Percentiles rank a stretch among this genome's conserved stretches.
Evolutionary conservation across 1,139 yeast genomes (phyloP).

Genomic region (Ogataea hybrid): DNA sequence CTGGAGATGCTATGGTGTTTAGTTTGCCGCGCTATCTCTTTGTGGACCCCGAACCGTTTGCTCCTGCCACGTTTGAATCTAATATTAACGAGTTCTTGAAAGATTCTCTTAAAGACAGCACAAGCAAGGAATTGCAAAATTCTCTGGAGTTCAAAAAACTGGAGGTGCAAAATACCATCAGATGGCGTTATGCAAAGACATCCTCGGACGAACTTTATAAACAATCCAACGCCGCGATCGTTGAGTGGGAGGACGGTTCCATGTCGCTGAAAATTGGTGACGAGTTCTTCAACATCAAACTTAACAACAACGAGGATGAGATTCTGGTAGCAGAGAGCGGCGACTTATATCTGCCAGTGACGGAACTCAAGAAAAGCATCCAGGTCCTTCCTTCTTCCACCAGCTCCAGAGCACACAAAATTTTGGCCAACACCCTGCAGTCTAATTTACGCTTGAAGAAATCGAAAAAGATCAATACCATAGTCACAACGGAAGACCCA

Average conservation of each 20-base stretch:
- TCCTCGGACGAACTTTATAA: slow-evolving; percentile 65
- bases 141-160: slow-evolving; percentile 47
- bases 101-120: slow-evolving; percentile 31
- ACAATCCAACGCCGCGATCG: slow-evolving; percentile 85
- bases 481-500: slow-evolving; percentile 85
- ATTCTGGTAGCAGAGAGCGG: slow-evolving; percentile 71
- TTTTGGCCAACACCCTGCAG: slow-evolving; percentile 75
- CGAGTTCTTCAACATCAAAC: slow-evolving; percentile 79
- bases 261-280: slow-evolving; percentile 81
- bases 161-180: slow-evolving; percentile 66
- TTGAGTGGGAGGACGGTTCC: slow-evolving; percentile 94
- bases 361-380: slow-evolving; percentile 51
- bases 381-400: slow-evolving; percentile 89
- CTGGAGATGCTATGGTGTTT: slow-evolving; percentile 49
- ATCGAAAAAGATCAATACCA: slow-evolving; percentile 54
- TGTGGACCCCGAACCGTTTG: slow-evolving; percentile 86
- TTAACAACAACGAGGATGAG: slow-evolving; percentile 67
- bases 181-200: slow-evolving; percentile 86
- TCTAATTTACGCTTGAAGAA: slow-evolving; percentile 60
- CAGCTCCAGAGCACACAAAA: slow-evolving; percentile 74
- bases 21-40: slow-evolving; percentile 80
- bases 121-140: slow-evolving; percentile 47
- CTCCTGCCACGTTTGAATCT: slow-evolving; percentile 61
- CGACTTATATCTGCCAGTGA: slow-evolving; percentile 63
- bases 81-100: slow-evolving; percentile 23